Evolutionary conservation across 495 filamentous ascomycete genomes (phyloP).

Genomic region (Hypoxylon trugodes): DNA sequence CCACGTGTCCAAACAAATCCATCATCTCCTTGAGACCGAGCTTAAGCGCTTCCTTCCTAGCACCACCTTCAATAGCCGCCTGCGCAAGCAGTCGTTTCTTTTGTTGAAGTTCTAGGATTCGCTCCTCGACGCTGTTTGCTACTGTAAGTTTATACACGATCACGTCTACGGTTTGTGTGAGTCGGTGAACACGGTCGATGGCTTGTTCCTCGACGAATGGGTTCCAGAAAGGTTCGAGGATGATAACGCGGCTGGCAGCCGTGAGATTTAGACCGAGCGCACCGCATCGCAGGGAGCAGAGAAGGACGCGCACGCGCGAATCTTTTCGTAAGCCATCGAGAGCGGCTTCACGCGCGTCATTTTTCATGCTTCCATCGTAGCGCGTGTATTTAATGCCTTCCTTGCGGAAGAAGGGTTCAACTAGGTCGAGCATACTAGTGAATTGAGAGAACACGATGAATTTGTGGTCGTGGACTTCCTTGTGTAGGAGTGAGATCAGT

Average conservation of each 20-base stretch:
- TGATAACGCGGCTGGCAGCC: slow-evolving; percentile 90
- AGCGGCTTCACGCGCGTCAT: slow-evolving; percentile 89
- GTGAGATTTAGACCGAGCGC: slow-evolving; percentile 93
- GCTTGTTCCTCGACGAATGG: slow-evolving; percentile 98
- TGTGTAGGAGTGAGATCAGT: slow-evolving; percentile 79
- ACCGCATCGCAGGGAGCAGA: slow-evolving; percentile 93
- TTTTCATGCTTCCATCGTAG: slow-evolving; percentile 96
- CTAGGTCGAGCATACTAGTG: slow-evolving; percentile 87
- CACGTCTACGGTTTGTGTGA: slow-evolving; percentile 94
- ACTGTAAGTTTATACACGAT: slow-evolving; percentile 94
- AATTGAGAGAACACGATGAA: slow-evolving; percentile 95
- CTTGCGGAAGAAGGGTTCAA: slow-evolving; percentile 85
- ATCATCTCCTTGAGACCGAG: slow-evolving; percentile 94
- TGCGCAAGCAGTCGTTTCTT: slow-evolving; percentile 89
- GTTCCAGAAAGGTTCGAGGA: slow-evolving; percentile 99
- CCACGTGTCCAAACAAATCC: slow-evolving; percentile 78
- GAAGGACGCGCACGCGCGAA: slow-evolving; percentile 74
- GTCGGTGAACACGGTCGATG: slow-evolving; percentile 95
- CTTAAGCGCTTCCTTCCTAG: slow-evolving; percentile 72
- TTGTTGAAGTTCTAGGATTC: slow-evolving; percentile 90
- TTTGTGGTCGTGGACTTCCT: slow-evolving; percentile 81
- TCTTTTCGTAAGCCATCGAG: slow-evolving; percentile 75
- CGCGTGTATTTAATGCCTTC: slow-evolving; percentile 80
- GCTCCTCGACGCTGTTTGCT: slow-evolving; percentile 83
- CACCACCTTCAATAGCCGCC: slow-evolving; percentile 78